A percentile compares a stretch with the other conserved stretches of the same genome.
Evolutionary conservation across 805 yeast genomes (phyloP).

Genomic region (Teunomyces tritomae): DNA sequence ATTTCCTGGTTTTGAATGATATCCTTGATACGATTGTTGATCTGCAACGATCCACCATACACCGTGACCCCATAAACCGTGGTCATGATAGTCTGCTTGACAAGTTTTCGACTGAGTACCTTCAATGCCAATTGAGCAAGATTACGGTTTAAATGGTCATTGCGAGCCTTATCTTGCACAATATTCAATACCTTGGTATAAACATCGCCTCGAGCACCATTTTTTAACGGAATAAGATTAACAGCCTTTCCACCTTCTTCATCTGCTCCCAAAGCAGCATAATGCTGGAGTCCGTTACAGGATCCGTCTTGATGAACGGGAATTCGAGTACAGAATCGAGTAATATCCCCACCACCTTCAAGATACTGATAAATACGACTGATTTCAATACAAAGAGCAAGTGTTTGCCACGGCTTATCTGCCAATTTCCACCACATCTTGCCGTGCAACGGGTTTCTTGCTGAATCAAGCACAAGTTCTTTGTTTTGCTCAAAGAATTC

Average conservation of each 20-base stretch:
- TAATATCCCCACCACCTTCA: conserved; percentile 16
- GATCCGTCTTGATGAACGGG: conserved; percentile 46
- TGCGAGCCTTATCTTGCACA: conserved; percentile 16
- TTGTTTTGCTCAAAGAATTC: conserved; percentile 24
- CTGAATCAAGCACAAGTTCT: conserved; percentile 23
- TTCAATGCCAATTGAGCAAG: background rate
- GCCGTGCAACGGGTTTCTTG: conserved; percentile 23
- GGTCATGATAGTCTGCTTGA: conserved; percentile 46
- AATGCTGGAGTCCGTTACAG: conserved; percentile 46
- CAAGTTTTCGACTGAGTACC: conserved; percentile 23
- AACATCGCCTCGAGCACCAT: conserved; percentile 26
- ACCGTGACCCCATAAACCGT: conserved; percentile 44
- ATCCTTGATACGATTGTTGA: conserved; percentile 22
- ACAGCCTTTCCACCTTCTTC: conserved; percentile 38
- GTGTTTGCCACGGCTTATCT: conserved; percentile 40
- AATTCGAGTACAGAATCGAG: conserved; percentile 25
- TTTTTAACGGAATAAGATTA: conserved; percentile 25
- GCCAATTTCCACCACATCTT: conserved; percentile 35
- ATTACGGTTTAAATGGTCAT: background rate
- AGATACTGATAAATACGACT: conserved; percentile 13
- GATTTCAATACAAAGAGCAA: conserved; percentile 36
- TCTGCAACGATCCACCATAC: conserved; percentile 36
- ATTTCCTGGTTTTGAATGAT: conserved; percentile 14
- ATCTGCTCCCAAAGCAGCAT: conserved; percentile 42
- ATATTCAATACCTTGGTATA: conserved; percentile 30